These are phyloP conservation scores for Rhynchospora breviuscula DNA, from an alignment of 176 grass and related monocot genomes.

Conservation along the genomic window DNA sequence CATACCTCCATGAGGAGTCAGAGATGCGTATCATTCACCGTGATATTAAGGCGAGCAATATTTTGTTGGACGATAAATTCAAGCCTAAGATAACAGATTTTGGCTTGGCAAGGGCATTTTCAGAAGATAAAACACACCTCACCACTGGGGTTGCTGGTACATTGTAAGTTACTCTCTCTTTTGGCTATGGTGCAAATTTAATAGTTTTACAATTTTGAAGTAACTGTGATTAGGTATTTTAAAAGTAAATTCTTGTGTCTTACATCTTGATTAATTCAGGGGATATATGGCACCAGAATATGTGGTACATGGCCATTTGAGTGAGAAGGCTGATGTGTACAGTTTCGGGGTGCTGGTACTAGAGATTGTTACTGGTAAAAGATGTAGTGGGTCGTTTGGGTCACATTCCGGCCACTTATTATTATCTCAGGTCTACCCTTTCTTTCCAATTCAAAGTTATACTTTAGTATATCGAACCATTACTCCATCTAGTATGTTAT, in stretches of 20 bases:
- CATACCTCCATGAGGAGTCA: conserved; percentile 75
- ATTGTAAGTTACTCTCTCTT: conserved; percentile 37
- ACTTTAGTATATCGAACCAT: neutral
- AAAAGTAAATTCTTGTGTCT: neutral
- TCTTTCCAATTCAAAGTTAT: neutral
- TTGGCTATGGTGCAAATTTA: neutral
- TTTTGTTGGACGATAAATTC: conserved; percentile 75
- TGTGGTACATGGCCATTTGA: conserved; percentile 68
- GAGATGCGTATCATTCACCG: conserved; percentile 77
- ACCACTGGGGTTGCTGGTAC: conserved; percentile 79
- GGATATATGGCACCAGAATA: conserved; percentile 95
- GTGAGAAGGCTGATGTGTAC: conserved; percentile 77
- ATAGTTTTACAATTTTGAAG: neutral
- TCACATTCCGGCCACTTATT: conserved; percentile 45
- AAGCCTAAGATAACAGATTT: conserved; percentile 88
- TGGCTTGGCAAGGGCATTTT: conserved; percentile 70
- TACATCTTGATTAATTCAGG: conserved; percentile 34
- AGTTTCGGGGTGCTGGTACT: conserved; percentile 71
- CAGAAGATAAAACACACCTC: conserved; percentile 66
- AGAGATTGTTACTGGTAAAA: conserved; percentile 67
- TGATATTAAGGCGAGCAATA: conserved; percentile 92
- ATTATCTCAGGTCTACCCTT: conserved; percentile 43
- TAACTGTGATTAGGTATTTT: neutral
- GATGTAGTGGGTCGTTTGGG: conserved; percentile 49
- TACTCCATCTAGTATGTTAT: neutral